Percentiles rank a stretch among this genome's conserved stretches.
Evolutionary conservation across 257 asterid species (phyloP).

Genomic region (Hygrophila difformis): DNA sequence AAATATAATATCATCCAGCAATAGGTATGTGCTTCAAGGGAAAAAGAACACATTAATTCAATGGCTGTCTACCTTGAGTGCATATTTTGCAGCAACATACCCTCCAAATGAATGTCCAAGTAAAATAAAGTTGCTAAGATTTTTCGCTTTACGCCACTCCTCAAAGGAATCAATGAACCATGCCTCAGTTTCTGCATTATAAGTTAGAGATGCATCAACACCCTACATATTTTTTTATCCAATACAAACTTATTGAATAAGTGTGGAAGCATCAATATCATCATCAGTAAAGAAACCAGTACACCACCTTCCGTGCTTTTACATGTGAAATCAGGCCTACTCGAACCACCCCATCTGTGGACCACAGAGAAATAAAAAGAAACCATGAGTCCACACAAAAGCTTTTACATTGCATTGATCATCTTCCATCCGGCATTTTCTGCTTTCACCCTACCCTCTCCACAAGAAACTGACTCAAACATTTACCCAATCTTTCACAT

Average conservation of each 20-base stretch:
- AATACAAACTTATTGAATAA: no score
- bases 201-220: constrained; percentile 1
- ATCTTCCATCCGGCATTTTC: not conserved
- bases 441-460: not conserved
- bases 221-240: no score
- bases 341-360: constrained; percentile 99
- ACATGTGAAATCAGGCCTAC: constrained; percentile 96
- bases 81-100: constrained; percentile 88
- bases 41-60: no score
- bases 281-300: constrained; percentile 10
- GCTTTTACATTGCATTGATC: not conserved
- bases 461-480: no score
- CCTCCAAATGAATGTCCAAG: constrained; percentile 99
- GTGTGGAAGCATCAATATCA: no score
- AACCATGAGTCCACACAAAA: constrained; percentile 8
- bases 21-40: not conserved
- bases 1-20: no score
- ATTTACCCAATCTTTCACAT: no score
- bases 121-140: constrained; percentile 73
- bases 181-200: constrained; percentile 70
- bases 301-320: constrained; percentile 95
- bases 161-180: constrained; percentile 69
- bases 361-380: constrained; percentile 9
- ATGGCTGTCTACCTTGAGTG: constrained; percentile 49
- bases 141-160: constrained; percentile 93